Conservation (phyloP, 78 protist species). For the Trichosphaerium sp. region DNA sequence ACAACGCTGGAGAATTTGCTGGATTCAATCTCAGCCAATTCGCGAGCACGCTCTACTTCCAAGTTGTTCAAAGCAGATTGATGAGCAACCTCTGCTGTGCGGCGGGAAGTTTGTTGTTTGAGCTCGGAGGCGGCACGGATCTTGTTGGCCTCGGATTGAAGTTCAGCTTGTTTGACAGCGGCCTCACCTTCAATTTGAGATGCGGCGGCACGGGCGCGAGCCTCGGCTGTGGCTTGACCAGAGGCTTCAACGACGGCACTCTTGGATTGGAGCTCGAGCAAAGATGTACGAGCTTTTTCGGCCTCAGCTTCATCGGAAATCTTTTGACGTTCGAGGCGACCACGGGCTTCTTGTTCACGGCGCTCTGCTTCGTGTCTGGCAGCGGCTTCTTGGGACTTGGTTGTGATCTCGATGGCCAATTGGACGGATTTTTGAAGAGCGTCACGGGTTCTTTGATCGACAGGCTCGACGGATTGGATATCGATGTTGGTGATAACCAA, state of each 20-base stretch:
- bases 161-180: constrained; percentile 58
- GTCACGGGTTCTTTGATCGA: constrained; percentile 79
- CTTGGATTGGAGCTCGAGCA: constrained; percentile 62
- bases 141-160: constrained; percentile 53
- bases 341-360: constrained; percentile 72
- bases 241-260: constrained; percentile 52
- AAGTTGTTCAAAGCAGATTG: constrained; percentile 41
- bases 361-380: constrained; percentile 77
- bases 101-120: constrained; percentile 8
- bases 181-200: constrained; percentile 59
- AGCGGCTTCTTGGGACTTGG: constrained; percentile 79
- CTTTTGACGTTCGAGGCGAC: constrained; percentile 67
- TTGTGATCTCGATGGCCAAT: constrained; percentile 82
- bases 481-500: constrained; percentile 81
- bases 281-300: constrained; percentile 45
- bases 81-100: constrained; percentile 49
- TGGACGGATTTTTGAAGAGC: constrained; percentile 72
- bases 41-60: constrained; percentile 35
- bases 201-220: constrained; percentile 75
- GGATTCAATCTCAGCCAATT: constrained; percentile 54
- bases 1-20: constrained; percentile 52
- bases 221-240: constrained; percentile 78
- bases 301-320: constrained; percentile 66
- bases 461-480: constrained; percentile 89
- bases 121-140: constrained; percentile 59